phyloP scores from a whole-genome alignment of 768 basidiomycete species.

The Baorangia bicolor region DNA sequence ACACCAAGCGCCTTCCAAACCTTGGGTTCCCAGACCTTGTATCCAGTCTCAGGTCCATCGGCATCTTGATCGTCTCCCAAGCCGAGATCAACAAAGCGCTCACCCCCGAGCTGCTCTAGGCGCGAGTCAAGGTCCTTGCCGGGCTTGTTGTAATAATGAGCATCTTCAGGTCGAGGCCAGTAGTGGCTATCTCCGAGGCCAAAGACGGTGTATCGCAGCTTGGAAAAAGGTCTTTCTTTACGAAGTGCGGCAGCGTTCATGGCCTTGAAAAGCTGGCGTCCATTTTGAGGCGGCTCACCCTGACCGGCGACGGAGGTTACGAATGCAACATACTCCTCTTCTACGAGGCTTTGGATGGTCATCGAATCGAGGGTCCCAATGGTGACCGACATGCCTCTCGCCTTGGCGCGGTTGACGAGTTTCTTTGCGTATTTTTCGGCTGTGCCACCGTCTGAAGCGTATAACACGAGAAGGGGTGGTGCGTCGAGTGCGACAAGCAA shows the following conservation, averaged over 20 bases:
- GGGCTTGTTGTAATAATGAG: slow-evolving; percentile 98
- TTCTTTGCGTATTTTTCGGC: slow-evolving; percentile 97
- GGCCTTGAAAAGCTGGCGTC: slow-evolving; percentile 83
- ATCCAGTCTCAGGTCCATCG: slow-evolving; percentile 94
- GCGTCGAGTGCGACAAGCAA: slow-evolving; percentile 84
- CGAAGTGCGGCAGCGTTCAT: slow-evolving; percentile 59
- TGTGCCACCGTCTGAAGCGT: slow-evolving; percentile 90
- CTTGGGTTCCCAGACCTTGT: slow-evolving; percentile 91
- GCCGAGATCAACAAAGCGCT: slow-evolving; percentile 72
- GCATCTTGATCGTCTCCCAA: slow-evolving; percentile 97
- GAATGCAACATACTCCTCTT: slow-evolving; percentile 78
- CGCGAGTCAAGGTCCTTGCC: slow-evolving; percentile 85
- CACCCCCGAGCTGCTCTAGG: slow-evolving; percentile 75
- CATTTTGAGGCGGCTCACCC: slow-evolving; percentile 97
- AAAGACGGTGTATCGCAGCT: slow-evolving; percentile 81
- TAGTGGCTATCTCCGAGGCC: slow-evolving; percentile 98
- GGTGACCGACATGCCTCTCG: slow-evolving; percentile 76
- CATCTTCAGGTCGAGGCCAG: slow-evolving; percentile 96
- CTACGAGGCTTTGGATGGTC: slow-evolving; percentile 67
- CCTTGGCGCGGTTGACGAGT: slow-evolving; percentile 76
- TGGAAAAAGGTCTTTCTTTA: slow-evolving; percentile 54
- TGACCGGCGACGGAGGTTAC: slow-evolving; percentile 94
- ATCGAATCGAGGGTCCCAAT: slow-evolving; percentile 80
- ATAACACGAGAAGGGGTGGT: slow-evolving; percentile 86
- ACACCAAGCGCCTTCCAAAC: slow-evolving; percentile 96